Conservation (phyloP, 352 stramenopile species). For the Albugo candida region DNA sequence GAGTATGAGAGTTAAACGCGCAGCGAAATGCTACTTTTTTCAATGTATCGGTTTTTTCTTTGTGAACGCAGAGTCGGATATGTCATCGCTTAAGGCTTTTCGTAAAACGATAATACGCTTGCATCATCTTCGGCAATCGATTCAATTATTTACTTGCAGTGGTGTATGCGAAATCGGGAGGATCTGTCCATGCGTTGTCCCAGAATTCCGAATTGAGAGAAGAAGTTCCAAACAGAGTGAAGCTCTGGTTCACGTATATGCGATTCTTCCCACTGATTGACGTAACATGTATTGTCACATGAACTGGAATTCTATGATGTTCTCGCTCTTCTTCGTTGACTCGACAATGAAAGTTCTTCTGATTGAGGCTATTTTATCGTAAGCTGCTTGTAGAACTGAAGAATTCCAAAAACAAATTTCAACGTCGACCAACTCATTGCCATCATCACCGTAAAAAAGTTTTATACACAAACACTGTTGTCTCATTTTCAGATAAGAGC, state of each 20-base stretch:
- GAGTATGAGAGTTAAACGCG: constrained; percentile 15
- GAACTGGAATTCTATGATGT: constrained; percentile 49
- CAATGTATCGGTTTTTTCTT: constrained; percentile 1
- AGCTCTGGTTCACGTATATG: constrained; percentile 33
- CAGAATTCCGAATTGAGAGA: constrained; percentile 25
- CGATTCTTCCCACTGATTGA: constrained; percentile 28
- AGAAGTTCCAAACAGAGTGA: constrained; percentile 27
- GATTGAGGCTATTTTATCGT: constrained; percentile 34
- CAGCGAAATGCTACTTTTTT: constrained; percentile 13
- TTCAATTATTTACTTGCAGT: constrained; percentile 49
- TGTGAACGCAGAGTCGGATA: constrained; percentile 4
- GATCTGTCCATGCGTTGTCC: constrained; percentile 24
- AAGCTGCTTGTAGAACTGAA: constrained; percentile 65
- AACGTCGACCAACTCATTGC: constrained; percentile 41
- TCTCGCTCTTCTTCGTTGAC: constrained; percentile 57
- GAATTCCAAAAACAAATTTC: constrained; percentile 24
- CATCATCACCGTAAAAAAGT: constrained; percentile 46
- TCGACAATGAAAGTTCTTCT: constrained; percentile 32
- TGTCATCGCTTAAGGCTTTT: not conserved
- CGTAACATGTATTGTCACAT: constrained; percentile 31
- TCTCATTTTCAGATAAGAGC: constrained; percentile 36
- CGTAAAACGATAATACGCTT: constrained; percentile 30
- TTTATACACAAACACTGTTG: constrained; percentile 26
- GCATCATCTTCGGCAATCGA: constrained; percentile 10
- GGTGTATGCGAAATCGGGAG: constrained; percentile 37